Percentiles rank a stretch among this genome's conserved stretches.
Evolutionary conservation across 331 rosid genomes (phyloP).

Genomic region (Saraca asoca): DNA sequence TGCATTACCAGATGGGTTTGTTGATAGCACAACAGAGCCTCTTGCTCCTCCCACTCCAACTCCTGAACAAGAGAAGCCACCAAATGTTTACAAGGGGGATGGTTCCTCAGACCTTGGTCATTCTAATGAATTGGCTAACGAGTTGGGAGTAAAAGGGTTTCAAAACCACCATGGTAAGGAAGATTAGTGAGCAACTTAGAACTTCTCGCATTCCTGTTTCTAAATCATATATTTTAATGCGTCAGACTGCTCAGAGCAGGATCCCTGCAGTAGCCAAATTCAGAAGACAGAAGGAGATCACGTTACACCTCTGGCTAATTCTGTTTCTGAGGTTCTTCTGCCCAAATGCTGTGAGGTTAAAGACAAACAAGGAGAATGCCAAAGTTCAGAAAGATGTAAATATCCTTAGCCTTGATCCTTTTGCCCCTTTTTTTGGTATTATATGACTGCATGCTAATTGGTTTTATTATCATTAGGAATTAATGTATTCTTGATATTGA

Average conservation of each 20-base stretch:
- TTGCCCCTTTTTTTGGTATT: conserved; percentile 21
- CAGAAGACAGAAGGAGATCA: conserved; percentile 52
- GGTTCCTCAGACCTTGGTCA: conserved; percentile 37
- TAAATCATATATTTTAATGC: conserved; percentile 48
- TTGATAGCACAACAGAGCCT: conserved; percentile 70
- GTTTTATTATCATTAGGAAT: conserved; percentile 4
- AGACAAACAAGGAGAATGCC: conserved; percentile 54
- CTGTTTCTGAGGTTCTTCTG: conserved; percentile 44
- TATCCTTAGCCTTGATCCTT: conserved; percentile 36
- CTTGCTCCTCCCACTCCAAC: conserved; percentile 65
- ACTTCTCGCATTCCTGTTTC: conserved; percentile 50
- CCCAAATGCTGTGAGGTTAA: conserved; percentile 51
- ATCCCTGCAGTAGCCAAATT: conserved; percentile 30
- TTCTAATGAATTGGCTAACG: conserved; percentile 40
- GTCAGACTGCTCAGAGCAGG: conserved; percentile 47
- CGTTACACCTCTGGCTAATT: conserved; percentile 33
- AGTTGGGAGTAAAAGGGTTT: conserved; percentile 44
- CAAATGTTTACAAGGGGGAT: conserved; percentile 42
- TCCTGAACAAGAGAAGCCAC: conserved; percentile 59
- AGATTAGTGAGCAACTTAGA: conserved; percentile 40
- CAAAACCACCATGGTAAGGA: conserved; percentile 47
- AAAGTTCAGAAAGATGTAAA: conserved; percentile 60
- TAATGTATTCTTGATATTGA: conserved; percentile 19
- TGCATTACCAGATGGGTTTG: conserved; percentile 94
- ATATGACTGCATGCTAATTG: conserved; percentile 4